Base-by-base conservation (phyloP, 2,329 filamentous ascomycete genomes). In the Pseudogymnoascus sp. region DNA sequence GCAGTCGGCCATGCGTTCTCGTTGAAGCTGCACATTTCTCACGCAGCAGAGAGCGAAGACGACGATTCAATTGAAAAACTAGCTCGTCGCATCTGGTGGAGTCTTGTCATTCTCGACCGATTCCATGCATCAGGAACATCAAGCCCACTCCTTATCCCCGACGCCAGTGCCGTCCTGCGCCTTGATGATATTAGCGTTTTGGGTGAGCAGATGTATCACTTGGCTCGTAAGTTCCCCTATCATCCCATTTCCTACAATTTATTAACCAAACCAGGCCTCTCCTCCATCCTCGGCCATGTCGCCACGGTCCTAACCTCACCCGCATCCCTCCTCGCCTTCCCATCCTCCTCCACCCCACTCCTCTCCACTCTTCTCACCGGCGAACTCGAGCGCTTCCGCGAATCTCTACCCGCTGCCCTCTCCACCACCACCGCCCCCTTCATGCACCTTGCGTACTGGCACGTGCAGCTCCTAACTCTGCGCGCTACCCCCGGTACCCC, bases 41-140 rank as follows among this genome's bases (percentile, higher is more conserved):
- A 77, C 59, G 62, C 69, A 39, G 65, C 77, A 52, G 78, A 79
- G 60, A 78, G 81, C 4, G 72, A 76, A 8, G 82, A 87, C 60
- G 69, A 76, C 2, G 85, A 89, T 69, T 82, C 81, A 18, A 83
- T 87, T 48, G 83, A 86, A 59, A 82, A 83, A 15, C 75, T 90
- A 3, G 80, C 81, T 1, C 77, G 86, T 59, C 81, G 86, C 45
- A 81, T 87, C 15, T 91, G 88, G 88, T 90, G 86, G 85, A 83
- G 84, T 12, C 75, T 91, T 35, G 81, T 90, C 52, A 80, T 88
- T 65, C 80, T 91, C 65, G 88, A 91, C 69, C 82, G 87, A 13
- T 91, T 87, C 86, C 84, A 89, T 70, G 85, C 88, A 3, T 80
- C 85, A n/a, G 85, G 84, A 21, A 87, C 82, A 4, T 84, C 82